Evolutionary conservation across 192 early-diverging fungal genomes (phyloP).

Genomic region (Podila minutissima): DNA sequence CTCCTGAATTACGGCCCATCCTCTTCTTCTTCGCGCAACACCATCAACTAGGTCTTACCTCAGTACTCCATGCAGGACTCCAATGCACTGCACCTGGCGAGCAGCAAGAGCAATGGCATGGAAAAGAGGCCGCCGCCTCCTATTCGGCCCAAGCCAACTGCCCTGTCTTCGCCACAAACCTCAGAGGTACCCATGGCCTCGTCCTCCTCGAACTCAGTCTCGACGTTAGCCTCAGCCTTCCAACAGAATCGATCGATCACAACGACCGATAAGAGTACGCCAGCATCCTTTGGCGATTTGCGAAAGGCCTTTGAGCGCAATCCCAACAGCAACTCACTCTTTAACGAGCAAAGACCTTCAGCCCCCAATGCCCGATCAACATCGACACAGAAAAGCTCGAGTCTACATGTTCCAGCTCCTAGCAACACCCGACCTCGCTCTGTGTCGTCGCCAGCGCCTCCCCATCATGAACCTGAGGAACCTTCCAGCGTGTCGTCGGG

Average conservation of each 20-base stretch:
- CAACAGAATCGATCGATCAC: constrained; percentile 8
- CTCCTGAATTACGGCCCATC: not conserved
- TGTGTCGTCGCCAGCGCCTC: constrained; percentile 30
- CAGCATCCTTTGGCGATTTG: constrained; percentile 37
- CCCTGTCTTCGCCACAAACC: constrained; percentile 11
- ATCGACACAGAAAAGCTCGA: not conserved
- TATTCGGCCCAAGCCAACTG: constrained; percentile 31
- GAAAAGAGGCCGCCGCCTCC: constrained; percentile 40
- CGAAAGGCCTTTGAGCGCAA: constrained; percentile 36
- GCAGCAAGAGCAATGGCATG: constrained; percentile 22
- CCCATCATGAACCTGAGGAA: constrained; percentile 1
- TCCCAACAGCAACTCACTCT: constrained; percentile 25
- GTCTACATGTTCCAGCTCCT: not conserved
- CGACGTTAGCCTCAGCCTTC: not conserved
- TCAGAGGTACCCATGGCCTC: not conserved
- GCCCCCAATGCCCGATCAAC: not conserved
- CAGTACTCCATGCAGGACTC: not conserved
- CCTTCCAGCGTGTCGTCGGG: not conserved
- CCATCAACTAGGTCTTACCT: too few species aligned
- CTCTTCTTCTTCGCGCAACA: not conserved
- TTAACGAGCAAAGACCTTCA: not conserved
- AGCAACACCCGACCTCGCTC: constrained; percentile 30
- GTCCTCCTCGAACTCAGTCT: constrained; percentile 2
- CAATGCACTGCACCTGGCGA: not conserved
- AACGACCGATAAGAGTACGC: constrained; percentile 15